Conservation (phyloP, 495 filamentous ascomycete genomes). For the Lepraria neglecta region DNA sequence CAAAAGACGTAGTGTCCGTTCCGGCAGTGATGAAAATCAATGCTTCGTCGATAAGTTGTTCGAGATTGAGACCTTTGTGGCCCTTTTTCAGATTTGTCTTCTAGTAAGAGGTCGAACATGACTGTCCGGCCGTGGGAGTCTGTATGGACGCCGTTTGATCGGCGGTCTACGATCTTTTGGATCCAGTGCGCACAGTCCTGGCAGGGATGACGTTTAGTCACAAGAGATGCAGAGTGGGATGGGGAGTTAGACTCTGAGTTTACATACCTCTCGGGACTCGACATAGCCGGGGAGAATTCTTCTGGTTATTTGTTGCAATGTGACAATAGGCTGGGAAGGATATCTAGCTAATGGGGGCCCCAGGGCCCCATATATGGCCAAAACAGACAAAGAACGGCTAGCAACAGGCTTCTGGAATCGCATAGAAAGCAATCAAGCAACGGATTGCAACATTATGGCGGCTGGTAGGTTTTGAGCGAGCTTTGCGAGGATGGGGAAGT, state of each 20-base stretch:
- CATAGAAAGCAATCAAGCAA: too few species aligned
- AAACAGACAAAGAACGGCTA: too few species aligned
- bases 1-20: slow-evolving; percentile 33
- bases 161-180: slow-evolving; percentile 1
- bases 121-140: slow-evolving; percentile 2
- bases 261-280: slow-evolving; percentile 1
- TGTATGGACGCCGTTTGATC: neutral
- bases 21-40: slow-evolving; percentile 29
- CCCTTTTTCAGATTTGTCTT: slow-evolving; percentile 11
- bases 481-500: neutral
- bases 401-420: too few species aligned
- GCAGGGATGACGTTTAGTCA: neutral
- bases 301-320: too few species aligned
- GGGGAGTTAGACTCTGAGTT: neutral
- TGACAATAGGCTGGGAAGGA: too few species aligned
- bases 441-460: too few species aligned
- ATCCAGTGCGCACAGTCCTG: slow-evolving; percentile 10
- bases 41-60: slow-evolving; percentile 29
- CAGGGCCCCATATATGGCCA: too few species aligned
- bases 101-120: slow-evolving; percentile 29
- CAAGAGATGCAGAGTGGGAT: neutral
- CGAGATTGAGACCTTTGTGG: slow-evolving; percentile 21
- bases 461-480: neutral
- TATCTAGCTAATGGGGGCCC: too few species aligned
- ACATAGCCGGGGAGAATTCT: slow-evolving; percentile 6